Conservation (phyloP, 73 alveolate species). For the Paramecium octaurelia region DNA sequence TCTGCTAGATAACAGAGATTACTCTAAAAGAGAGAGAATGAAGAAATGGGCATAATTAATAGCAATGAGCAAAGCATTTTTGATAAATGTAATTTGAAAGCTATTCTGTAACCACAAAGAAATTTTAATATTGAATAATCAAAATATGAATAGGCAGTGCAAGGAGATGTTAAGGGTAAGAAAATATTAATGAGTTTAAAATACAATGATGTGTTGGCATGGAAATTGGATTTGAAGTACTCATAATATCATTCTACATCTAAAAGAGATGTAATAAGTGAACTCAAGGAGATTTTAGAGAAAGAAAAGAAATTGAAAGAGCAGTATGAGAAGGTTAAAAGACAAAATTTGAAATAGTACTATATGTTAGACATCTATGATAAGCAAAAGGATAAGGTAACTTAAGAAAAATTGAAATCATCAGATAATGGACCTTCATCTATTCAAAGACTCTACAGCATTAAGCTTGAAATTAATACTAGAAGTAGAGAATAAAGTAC, state of each 20-base stretch:
- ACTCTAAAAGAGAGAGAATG: neutral
- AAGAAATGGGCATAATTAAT: neutral
- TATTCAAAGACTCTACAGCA: neutral
- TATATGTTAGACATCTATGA: constrained; percentile 3
- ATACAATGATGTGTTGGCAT: constrained; percentile 5
- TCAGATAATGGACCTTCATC: neutral
- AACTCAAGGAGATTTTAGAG: neutral
- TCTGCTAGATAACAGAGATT: constrained; percentile 21
- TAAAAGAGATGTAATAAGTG: neutral
- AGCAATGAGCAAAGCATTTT: neutral
- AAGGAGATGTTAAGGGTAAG: neutral
- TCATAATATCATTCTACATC: neutral
- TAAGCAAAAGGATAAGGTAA: neutral
- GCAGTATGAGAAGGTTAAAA: neutral
- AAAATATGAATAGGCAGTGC: neutral
- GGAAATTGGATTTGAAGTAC: constrained; percentile 26
- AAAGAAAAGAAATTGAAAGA: neutral
- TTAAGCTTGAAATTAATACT: neutral
- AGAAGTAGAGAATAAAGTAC: neutral
- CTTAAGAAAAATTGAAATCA: neutral
- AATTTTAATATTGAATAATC: neutral
- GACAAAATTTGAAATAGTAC: neutral
- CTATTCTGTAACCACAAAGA: neutral
- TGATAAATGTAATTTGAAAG: neutral
- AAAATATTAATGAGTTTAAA: neutral